Evolutionary conservation across 1,284 basidiomycete species (phyloP).

Genomic region (Naganishia sp.): DNA sequence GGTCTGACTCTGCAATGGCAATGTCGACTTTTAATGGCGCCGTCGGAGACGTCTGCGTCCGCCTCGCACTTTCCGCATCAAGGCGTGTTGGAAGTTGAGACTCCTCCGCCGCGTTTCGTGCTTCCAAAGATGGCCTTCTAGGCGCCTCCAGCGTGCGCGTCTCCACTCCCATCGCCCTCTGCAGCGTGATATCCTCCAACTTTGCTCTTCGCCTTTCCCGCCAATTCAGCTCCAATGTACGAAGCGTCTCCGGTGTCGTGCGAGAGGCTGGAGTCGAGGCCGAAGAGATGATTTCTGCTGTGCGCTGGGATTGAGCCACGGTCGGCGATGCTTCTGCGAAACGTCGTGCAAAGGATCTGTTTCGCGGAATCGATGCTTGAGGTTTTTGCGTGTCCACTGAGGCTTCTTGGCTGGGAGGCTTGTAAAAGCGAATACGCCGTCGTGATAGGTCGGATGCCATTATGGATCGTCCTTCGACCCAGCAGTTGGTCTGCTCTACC

Average conservation of each 20-base stretch:
- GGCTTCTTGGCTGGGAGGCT: background rate
- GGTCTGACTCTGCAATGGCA: too few species aligned
- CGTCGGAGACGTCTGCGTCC: too few species aligned
- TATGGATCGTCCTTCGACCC: too few species aligned
- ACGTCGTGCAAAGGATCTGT: background rate
- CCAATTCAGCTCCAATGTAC: conserved; percentile 16
- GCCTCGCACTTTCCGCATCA: too few species aligned
- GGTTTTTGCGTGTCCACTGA: too few species aligned
- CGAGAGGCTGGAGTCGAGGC: conserved; percentile 5
- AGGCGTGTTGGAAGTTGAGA: too few species aligned
- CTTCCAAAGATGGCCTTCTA: too few species aligned
- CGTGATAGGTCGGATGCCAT: background rate
- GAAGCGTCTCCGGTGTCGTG: conserved; percentile 21
- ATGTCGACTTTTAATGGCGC: too few species aligned
- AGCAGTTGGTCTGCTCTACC: too few species aligned
- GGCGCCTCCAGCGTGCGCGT: too few species aligned
- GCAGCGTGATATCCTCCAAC: conserved; percentile 27
- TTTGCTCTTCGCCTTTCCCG: conserved; percentile 19
- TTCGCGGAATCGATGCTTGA: background rate
- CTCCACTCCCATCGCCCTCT: conserved; percentile 18
- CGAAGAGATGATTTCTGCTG: background rate
- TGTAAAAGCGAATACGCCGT: conserved; percentile 25
- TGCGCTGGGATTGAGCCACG: background rate
- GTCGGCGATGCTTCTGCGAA: background rate
- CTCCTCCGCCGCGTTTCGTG: too few species aligned